phyloP scores from a whole-genome alignment of 2,329 filamentous ascomycete genomes.

The Aspergillus ibericus region DNA sequence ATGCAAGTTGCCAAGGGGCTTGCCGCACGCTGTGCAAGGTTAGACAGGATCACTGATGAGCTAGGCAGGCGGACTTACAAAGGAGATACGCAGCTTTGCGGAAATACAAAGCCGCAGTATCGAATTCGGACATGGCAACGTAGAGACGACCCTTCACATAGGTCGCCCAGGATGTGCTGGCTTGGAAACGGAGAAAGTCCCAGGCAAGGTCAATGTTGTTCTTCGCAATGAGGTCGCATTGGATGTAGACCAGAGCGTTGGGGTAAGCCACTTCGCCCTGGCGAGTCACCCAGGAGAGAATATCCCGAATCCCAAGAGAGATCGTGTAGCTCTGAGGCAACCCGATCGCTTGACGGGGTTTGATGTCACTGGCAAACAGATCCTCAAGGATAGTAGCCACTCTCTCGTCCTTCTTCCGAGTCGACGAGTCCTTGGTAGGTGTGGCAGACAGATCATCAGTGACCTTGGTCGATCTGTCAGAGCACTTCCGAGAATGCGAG shows the following conservation, averaged over 20 bases:
- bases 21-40: constrained; percentile 42
- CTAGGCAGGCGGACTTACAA: constrained; percentile 59
- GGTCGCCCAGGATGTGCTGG: constrained; percentile 58
- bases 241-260: constrained; percentile 64
- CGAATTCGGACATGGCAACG: constrained; percentile 71
- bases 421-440: constrained; percentile 24
- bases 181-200: constrained; percentile 66
- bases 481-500: constrained; percentile 39
- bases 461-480: constrained; percentile 24
- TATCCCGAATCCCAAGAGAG: constrained; percentile 45
- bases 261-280: constrained; percentile 57
- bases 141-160: constrained; percentile 84
- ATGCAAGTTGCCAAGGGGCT: constrained; percentile 46
- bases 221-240: constrained; percentile 66
- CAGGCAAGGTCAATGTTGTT: constrained; percentile 66
- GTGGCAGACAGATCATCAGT: constrained; percentile 26
- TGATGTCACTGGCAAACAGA: constrained; percentile 46
- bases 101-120: constrained; percentile 72
- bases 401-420: constrained; percentile 24
- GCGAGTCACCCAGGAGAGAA: constrained; percentile 50
- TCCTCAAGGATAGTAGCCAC: constrained; percentile 45
- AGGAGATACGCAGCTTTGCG: constrained; percentile 79
- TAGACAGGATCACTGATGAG: constrained; percentile 14
- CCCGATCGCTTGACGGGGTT: constrained; percentile 41
- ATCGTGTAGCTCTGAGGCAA: constrained; percentile 45